These are phyloP conservation scores for Lentithecium fluviatile DNA, from an alignment of 495 filamentous ascomycete genomes.

Conservation along the genomic window DNA sequence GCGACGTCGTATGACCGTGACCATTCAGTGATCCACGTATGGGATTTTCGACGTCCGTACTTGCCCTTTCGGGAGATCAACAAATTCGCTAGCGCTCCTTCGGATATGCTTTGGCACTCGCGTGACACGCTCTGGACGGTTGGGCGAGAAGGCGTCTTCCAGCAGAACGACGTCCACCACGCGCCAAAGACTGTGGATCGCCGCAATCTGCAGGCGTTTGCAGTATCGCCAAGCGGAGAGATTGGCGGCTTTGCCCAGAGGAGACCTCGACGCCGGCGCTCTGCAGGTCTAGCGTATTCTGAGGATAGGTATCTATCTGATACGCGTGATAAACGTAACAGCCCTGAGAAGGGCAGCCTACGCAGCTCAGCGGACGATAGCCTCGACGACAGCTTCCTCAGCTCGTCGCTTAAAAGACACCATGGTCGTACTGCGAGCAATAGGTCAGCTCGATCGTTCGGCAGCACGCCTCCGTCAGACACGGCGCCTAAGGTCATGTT, in stretches of 20 bases:
- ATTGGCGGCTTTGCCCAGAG: constrained; percentile 54
- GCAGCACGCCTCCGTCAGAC: constrained; percentile 41
- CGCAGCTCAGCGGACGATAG: constrained; percentile 48
- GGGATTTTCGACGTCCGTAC: constrained; percentile 85
- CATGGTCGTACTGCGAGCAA: constrained; percentile 40
- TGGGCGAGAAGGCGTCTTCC: constrained; percentile 77
- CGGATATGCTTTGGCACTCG: constrained; percentile 84
- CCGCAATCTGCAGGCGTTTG: constrained; percentile 61
- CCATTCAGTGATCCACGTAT: constrained; percentile 74
- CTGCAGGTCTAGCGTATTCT: constrained; percentile 40
- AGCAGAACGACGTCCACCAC: constrained; percentile 84
- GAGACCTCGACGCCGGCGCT: constrained; percentile 46
- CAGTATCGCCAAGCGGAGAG: constrained; percentile 61
- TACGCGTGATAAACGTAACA: constrained; percentile 31
- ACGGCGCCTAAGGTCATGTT: constrained; percentile 26
- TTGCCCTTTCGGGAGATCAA: constrained; percentile 86
- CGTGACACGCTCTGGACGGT: constrained; percentile 91
- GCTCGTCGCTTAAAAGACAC: constrained; percentile 39
- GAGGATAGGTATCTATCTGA: constrained; percentile 29
- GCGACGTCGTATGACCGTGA: constrained; percentile 66
- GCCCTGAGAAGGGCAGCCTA: constrained; percentile 40
- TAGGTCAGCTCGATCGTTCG: constrained; percentile 42
- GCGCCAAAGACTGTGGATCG: constrained; percentile 74
- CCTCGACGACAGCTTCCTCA: constrained; percentile 47
- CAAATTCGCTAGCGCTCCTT: constrained; percentile 66